phyloP scores from a whole-genome alignment of 2,329 filamentous ascomycete species.

The Neofusicoccum sp. region DNA sequence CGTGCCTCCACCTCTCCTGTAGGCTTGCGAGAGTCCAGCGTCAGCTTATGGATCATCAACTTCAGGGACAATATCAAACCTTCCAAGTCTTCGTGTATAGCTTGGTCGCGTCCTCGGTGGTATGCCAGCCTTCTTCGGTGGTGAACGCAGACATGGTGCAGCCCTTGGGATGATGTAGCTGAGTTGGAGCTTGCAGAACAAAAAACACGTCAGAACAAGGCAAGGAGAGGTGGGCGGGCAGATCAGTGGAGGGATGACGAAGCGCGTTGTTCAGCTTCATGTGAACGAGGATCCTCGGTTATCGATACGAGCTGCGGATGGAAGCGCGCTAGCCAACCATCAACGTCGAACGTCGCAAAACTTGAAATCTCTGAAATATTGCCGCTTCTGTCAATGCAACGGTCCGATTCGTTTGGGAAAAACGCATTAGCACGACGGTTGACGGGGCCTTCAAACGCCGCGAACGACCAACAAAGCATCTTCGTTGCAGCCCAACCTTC shows the following conservation, averaged over 20 bases:
- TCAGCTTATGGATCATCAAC: constrained; percentile 7
- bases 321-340: background rate
- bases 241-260: constrained; percentile 2
- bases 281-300: constrained; percentile 7
- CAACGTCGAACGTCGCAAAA: background rate
- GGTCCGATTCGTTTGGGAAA: no score
- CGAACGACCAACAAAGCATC: no score
- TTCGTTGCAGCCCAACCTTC: no score
- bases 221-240: background rate
- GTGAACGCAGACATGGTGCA: constrained; percentile 27
- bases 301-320: background rate
- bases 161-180: no score
- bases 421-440: no score
- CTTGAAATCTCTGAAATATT: background rate
- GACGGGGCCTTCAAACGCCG: no score
- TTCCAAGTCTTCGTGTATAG: constrained; percentile 64
- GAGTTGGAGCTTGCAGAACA: no score
- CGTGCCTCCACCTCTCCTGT: constrained; percentile 62
- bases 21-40: constrained; percentile 45
- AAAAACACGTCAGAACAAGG: background rate
- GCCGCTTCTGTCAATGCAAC: background rate
- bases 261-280: background rate
- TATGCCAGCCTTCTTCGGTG: constrained; percentile 53
- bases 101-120: constrained; percentile 51
- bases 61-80: constrained; percentile 34